Evolutionary conservation across 176 grass and related monocot genomes (phyloP).

Genomic region (Aegilops tauschii): DNA sequence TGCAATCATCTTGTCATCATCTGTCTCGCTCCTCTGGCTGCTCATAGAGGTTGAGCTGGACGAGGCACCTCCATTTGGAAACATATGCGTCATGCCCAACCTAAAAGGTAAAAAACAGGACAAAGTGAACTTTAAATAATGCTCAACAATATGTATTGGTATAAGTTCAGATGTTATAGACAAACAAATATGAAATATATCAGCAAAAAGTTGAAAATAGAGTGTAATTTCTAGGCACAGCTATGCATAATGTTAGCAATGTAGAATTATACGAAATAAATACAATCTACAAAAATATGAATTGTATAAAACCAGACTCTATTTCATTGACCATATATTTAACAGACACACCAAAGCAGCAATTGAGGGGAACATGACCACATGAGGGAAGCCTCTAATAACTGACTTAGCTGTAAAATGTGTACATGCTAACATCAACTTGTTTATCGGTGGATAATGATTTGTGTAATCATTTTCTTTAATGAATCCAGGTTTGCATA

Average conservation of each 20-base stretch:
- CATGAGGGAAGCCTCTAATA: neutral
- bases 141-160: neutral
- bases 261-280: neutral
- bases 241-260: neutral
- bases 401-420: neutral
- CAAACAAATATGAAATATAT: neutral
- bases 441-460: neutral
- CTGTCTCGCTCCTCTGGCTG: conserved; percentile 56
- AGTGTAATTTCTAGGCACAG: neutral
- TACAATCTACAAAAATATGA: neutral
- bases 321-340: neutral
- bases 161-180: neutral
- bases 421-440: neutral
- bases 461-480: neutral
- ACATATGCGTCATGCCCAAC: conserved; percentile 45
- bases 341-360: neutral
- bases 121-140: neutral
- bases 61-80: conserved; percentile 61
- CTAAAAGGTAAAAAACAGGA: neutral
- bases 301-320: neutral
- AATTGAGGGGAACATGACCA: neutral
- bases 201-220: neutral
- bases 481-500: neutral
- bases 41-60: conserved; percentile 71
- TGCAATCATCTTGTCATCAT: conserved; percentile 95